These are phyloP conservation scores for Xylaria digitata DNA, from an alignment of 2,329 filamentous ascomycete species.

Conservation along the genomic window DNA sequence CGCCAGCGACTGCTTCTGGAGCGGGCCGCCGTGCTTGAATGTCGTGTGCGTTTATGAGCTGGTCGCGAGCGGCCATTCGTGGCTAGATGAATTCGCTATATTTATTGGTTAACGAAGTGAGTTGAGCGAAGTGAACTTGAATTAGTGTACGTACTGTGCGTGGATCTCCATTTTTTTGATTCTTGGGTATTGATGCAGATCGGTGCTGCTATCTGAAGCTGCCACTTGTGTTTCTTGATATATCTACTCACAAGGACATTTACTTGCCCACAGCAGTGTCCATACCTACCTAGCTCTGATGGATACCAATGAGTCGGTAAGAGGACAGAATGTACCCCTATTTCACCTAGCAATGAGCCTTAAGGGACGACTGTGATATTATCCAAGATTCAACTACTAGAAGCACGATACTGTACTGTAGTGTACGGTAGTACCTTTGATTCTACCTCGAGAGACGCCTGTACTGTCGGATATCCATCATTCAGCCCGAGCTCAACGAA, in stretches of 20 bases:
- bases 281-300: not conserved
- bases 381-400: not conserved
- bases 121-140: not conserved
- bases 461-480: not conserved
- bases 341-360: too few relatives aligned
- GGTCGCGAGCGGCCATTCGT: not conserved
- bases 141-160: not conserved
- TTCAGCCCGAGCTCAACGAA: conserved; percentile 10
- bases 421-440: not conserved
- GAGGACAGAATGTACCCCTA: too few relatives aligned
- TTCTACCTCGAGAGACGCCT: not conserved
- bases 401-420: not conserved
- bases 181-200: conserved; percentile 29
- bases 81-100: not conserved
- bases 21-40: not conserved
- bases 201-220: not conserved
- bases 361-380: too few relatives aligned
- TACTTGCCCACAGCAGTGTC: not conserved
- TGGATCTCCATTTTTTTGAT: not conserved
- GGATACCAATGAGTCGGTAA: too few relatives aligned
- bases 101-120: not conserved
- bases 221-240: not conserved
- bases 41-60: not conserved
- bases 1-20: not conserved
- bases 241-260: not conserved